Evolutionary conservation across 495 filamentous ascomycete genomes (phyloP).

Genomic region (Daldinia decipiens): DNA sequence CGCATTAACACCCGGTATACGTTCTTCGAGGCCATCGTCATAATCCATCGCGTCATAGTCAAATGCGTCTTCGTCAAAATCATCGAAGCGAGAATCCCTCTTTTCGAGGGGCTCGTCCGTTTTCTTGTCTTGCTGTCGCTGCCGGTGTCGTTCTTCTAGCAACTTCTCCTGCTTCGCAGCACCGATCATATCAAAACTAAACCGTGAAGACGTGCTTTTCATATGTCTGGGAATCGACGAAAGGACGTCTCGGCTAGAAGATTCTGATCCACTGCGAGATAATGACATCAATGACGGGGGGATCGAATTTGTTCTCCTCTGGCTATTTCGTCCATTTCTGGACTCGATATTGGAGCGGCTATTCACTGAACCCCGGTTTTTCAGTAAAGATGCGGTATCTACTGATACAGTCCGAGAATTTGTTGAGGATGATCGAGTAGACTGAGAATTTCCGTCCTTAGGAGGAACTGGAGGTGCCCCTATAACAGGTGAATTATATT

Average conservation of each 20-base stretch:
- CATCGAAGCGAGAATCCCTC: slow-evolving; percentile 62
- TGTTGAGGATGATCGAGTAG: slow-evolving; percentile 46
- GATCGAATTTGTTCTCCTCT: slow-evolving; percentile 52
- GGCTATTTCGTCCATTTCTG: slow-evolving; percentile 42
- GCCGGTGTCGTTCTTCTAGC: slow-evolving; percentile 85
- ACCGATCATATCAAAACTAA: slow-evolving; percentile 94
- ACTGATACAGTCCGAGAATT: slow-evolving; percentile 48
- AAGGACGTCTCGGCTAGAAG: slow-evolving; percentile 55
- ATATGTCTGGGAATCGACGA: slow-evolving; percentile 76
- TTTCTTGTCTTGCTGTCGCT: slow-evolving; percentile 70
- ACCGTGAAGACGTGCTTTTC: slow-evolving; percentile 86
- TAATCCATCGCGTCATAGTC: slow-evolving; percentile 78
- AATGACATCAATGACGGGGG: slow-evolving; percentile 47
- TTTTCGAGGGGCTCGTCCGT: slow-evolving; percentile 40
- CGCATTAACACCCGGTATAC: slow-evolving; percentile 78
- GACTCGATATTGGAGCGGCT: slow-evolving; percentile 6
- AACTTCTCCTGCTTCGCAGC: slow-evolving; percentile 81
- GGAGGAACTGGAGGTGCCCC: slow-evolving; percentile 51
- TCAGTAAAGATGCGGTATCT: slow-evolving; percentile 18
- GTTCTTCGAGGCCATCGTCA: slow-evolving; percentile 77
- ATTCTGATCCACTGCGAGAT: slow-evolving; percentile 53
- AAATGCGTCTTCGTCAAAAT: slow-evolving; percentile 73
- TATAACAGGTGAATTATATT: slow-evolving; percentile 14
- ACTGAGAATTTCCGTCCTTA: slow-evolving; percentile 48
- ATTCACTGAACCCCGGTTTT: slow-evolving; percentile 43